Percentiles rank a stretch among this genome's conserved stretches.
Evolutionary conservation across 345 rosid species (phyloP).

Genomic region (Murraya paniculata): DNA sequence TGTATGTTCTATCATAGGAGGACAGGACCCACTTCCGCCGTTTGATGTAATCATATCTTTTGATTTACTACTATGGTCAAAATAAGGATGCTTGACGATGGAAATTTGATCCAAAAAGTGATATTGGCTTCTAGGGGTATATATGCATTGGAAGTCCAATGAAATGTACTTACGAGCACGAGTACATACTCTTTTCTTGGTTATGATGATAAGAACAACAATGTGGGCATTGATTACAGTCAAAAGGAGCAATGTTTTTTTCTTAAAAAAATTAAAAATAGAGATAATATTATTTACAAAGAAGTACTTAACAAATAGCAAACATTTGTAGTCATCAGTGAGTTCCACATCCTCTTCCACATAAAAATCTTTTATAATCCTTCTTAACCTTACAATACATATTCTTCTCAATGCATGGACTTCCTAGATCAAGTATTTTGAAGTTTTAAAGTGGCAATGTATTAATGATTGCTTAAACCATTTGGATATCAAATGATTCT

Average conservation of each 20-base stretch:
- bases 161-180: conserved; percentile 4
- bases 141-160: not conserved
- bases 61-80: conserved; percentile 35
- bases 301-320: not conserved
- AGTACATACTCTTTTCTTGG: conserved; percentile 12
- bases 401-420: not conserved
- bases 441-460: not conserved
- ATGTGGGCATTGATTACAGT: conserved; percentile 21
- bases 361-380: not conserved
- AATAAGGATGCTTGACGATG: conserved; percentile 24
- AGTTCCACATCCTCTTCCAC: conserved; percentile 1
- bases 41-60: conserved; percentile 39
- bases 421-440: not conserved
- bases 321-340: not conserved
- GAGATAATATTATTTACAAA: conserved; percentile 12
- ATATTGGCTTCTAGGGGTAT: conserved; percentile 35
- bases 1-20: conserved; percentile 28
- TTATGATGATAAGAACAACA: conserved; percentile 11
- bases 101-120: conserved; percentile 16
- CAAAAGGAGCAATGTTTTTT: conserved; percentile 4
- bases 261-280: not conserved
- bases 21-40: conserved; percentile 64
- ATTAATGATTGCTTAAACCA: conserved; percentile 22
- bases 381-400: not conserved
- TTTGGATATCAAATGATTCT: not conserved